phyloP scores from a whole-genome alignment of 164 flowering plant genomes.

The Aristolochia californica region DNA sequence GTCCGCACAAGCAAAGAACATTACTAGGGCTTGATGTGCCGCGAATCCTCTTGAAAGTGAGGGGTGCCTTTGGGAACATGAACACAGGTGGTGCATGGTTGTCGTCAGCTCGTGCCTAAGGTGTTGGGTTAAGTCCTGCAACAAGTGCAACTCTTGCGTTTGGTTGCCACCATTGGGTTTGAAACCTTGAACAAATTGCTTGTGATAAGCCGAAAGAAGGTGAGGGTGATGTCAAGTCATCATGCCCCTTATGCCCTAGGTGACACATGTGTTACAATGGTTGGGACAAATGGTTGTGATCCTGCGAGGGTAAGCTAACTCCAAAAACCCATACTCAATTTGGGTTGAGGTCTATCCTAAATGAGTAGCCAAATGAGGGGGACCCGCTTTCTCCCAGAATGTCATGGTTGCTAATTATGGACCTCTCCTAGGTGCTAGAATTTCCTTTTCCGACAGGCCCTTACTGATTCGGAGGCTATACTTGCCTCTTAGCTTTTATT shows the following conservation, averaged over 20 bases:
- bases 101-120: not conserved
- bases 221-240: too few relatives aligned
- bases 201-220: not conserved
- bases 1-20: constrained; percentile 1
- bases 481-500: too few relatives aligned
- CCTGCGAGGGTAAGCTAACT: constrained; percentile 5
- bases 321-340: constrained; percentile 4
- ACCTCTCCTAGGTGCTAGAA: too few relatives aligned
- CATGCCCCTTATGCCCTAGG: constrained; percentile 2
- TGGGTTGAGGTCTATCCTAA: too few relatives aligned
- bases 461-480: too few relatives aligned
- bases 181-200: not conserved
- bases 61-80: not conserved
- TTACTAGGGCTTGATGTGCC: constrained; percentile 1
- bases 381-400: too few relatives aligned
- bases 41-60: constrained; percentile 4
- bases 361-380: too few relatives aligned
- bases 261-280: constrained; percentile 1
- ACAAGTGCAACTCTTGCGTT: not conserved
- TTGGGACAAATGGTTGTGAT: constrained; percentile 1
- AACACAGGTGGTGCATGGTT: not conserved
- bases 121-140: not conserved
- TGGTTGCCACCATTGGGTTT: not conserved
- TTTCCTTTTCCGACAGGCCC: too few relatives aligned
- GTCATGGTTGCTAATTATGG: too few relatives aligned